Percentiles rank a stretch among this genome's conserved stretches.
phyloP scores from a whole-genome alignment of 345 rosid genomes.

The Anastatica hierochuntica region DNA sequence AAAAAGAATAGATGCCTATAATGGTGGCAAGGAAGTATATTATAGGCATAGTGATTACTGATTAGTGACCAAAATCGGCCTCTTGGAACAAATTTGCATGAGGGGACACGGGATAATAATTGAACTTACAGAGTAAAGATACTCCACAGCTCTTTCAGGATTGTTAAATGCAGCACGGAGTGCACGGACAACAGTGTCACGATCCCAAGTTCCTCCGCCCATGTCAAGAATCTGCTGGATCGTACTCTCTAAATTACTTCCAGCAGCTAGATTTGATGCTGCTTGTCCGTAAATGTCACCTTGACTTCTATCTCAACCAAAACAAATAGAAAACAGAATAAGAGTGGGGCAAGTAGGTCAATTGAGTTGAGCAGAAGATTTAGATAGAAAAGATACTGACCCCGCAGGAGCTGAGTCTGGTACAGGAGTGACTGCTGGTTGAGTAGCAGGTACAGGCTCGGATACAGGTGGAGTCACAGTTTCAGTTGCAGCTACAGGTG shows the following conservation, averaged over 20 bases:
- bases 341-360: background rate
- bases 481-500: slow-evolving; percentile 1
- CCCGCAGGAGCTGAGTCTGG: slow-evolving; percentile 29
- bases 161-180: slow-evolving; percentile 92
- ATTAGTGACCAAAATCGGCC: background rate
- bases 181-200: slow-evolving; percentile 77
- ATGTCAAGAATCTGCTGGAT: slow-evolving; percentile 90
- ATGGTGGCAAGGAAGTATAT: background rate
- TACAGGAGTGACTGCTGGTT: slow-evolving; percentile 27
- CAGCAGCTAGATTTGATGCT: slow-evolving; percentile 84
- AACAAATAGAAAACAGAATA: background rate
- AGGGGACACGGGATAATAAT: background rate
- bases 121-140: slow-evolving; percentile 67
- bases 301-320: slow-evolving; percentile 40
- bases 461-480: background rate
- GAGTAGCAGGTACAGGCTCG: slow-evolving; percentile 17
- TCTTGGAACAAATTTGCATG: background rate
- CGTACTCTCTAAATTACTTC: slow-evolving; percentile 63
- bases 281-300: slow-evolving; percentile 63
- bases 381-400: slow-evolving; percentile 24
- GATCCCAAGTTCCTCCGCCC: slow-evolving; percentile 95
- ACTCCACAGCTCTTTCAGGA: slow-evolving; percentile 97
- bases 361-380: slow-evolving; percentile 6
- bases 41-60: background rate
- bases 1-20: background rate